Base-by-base conservation (phyloP, 1,284 basidiomycete genomes). In the Wolfiporia cocos region DNA sequence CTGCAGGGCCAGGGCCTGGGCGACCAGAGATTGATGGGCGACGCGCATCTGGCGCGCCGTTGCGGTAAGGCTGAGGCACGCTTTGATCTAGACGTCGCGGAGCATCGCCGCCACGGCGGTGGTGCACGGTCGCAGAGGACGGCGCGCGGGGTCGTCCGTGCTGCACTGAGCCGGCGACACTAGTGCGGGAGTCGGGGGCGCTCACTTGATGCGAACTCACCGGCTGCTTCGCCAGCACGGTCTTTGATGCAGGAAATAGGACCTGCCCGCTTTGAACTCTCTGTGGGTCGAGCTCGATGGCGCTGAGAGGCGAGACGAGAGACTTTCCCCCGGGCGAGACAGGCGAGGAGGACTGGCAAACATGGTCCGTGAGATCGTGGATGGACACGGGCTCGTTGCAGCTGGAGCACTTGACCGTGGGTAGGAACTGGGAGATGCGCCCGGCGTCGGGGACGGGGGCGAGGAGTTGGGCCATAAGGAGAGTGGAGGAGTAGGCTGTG, bases 341-440 rank as follows among this genome's bases (percentile, higher is more conserved):
- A 30, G 65, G 54, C 34, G 73, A 73, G 10, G 68, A 52, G 9
- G 76, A 68, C 9, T 73, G 71, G 14, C 89, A 92, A 54, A 80
- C 68, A 59, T 92, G 89, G 47, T 87, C 84, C 34, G 78, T 78
- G 30, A 92, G 78, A 24, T 78, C 70, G 39, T 71, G 67, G 38
- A 92, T 70, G 24, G 82, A 76, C 29, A 92, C 86, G 2, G 75
- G 76, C 22, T 68, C 65, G 51, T 69, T 65, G 61, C 90, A 93
- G 30, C 68, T 82, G 3, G 87, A 88, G 62, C 90, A 93, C 59
- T 85, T 92, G 47, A 92, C 83, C 2, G 78, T 73, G 3, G 90
- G 87, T 14, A 93, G 69, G 39, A 84, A 61, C 62, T 89, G 81
- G n/a, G 86, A 89, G 33, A 84, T 76, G 21, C 84, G 70, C 43